Conservation (phyloP, 441 rosid genomes). For the Croton setiger region DNA sequence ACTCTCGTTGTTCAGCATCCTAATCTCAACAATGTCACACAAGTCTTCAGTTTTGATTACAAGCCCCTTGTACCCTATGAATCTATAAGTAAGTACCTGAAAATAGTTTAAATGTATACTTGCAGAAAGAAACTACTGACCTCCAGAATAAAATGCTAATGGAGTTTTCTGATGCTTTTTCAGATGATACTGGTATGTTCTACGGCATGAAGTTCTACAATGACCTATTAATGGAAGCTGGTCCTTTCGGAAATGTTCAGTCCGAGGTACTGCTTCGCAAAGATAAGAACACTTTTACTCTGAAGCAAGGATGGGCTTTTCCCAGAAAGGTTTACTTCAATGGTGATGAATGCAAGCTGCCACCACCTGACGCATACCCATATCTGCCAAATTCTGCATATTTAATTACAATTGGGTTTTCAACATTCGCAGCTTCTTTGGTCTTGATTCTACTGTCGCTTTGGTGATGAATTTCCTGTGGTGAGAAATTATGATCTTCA, state of each 20-base stretch:
- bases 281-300: constrained; percentile 58
- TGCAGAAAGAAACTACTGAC: constrained; percentile 8
- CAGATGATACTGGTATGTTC: constrained; percentile 73
- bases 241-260: constrained; percentile 58
- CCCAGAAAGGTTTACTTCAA: constrained; percentile 66
- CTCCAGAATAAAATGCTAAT: constrained; percentile 5
- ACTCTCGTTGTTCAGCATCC: constrained; percentile 90
- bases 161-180: constrained; percentile 17
- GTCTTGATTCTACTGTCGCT: constrained; percentile 30
- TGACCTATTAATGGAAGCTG: constrained; percentile 70
- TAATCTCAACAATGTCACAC: constrained; percentile 78
- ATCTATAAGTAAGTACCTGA: constrained; percentile 60
- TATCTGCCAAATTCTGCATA: constrained; percentile 67
- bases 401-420: constrained; percentile 25
- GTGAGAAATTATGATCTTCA: constrained; percentile 11
- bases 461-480: constrained; percentile 16
- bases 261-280: constrained; percentile 62
- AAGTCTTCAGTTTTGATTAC: constrained; percentile 88
- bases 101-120: neutral
- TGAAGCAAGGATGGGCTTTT: constrained; percentile 75
- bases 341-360: constrained; percentile 71
- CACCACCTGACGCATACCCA: constrained; percentile 83
- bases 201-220: constrained; percentile 63
- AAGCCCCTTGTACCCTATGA: constrained; percentile 74
- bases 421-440: constrained; percentile 32